Evolutionary conservation across 225 moss, liverwort and hornwort species (phyloP).

Genomic region (Climacium dendroides): DNA sequence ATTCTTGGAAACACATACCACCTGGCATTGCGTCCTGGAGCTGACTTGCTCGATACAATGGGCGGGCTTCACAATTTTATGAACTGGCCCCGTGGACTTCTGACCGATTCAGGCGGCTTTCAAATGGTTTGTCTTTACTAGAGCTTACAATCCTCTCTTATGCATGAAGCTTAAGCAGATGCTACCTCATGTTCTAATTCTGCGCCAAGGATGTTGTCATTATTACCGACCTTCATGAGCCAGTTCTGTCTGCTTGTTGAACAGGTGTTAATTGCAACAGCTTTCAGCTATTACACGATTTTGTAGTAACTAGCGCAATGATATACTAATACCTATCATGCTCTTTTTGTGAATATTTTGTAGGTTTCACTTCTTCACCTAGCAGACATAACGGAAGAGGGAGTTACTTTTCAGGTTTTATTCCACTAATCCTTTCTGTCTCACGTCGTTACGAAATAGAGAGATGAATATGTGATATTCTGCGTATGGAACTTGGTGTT

Average conservation of each 20-base stretch:
- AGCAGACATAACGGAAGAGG: constrained; percentile 94
- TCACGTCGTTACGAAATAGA: neutral
- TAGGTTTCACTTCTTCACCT: constrained; percentile 92
- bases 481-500: neutral
- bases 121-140: constrained; percentile 57
- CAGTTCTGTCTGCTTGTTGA: neutral
- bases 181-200: neutral
- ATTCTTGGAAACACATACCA: constrained; percentile 70
- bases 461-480: neutral
- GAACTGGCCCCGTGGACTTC: constrained; percentile 94
- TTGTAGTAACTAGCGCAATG: neutral
- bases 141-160: neutral
- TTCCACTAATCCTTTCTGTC: neutral
- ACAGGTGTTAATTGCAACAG: neutral
- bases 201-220: neutral
- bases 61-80: constrained; percentile 89
- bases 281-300: neutral
- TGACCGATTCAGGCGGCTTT: constrained; percentile 92
- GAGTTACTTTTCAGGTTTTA: constrained; percentile 86
- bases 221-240: neutral
- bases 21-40: constrained; percentile 79
- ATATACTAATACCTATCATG: neutral
- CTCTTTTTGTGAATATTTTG: neutral
- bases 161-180: neutral
- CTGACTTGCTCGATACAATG: constrained; percentile 55